phyloP scores from a whole-genome alignment of 1,139 yeast species.

The Saccharomycopsis phalli region DNA sequence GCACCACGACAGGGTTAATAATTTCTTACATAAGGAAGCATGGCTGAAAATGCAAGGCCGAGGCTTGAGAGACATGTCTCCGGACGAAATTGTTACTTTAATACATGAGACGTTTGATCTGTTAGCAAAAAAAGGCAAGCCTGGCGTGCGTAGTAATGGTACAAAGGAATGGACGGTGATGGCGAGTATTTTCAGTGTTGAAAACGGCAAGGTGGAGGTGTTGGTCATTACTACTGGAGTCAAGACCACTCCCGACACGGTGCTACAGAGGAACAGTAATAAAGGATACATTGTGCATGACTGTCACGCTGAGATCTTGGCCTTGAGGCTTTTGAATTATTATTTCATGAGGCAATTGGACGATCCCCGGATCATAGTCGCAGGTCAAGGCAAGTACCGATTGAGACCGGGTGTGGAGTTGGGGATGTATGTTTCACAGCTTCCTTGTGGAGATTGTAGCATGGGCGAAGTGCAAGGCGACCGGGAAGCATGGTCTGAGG shows the following conservation, averaged over 20 bases:
- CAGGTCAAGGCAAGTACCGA: conserved; percentile 22
- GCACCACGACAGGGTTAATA: no score
- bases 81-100: conserved; percentile 23
- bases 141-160: conserved; percentile 52
- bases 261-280: conserved; percentile 30
- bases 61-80: no score
- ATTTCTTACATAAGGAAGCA: no score
- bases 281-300: conserved; percentile 69
- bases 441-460: conserved; percentile 92
- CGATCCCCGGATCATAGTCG: background rate
- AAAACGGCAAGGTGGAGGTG: conserved; percentile 26
- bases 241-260: conserved; percentile 57
- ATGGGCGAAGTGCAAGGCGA: conserved; percentile 29
- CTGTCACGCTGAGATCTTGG: conserved; percentile 79
- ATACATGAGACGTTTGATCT: conserved; percentile 28
- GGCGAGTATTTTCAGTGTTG: conserved; percentile 55
- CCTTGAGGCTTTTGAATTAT: conserved; percentile 58
- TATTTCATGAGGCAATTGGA: conserved; percentile 29
- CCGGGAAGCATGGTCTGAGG: conserved; percentile 24
- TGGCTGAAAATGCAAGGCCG: no score
- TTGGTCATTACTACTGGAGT: conserved; percentile 73
- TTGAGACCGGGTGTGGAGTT: conserved; percentile 34
- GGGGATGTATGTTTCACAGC: conserved; percentile 63
- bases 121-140: conserved; percentile 44
- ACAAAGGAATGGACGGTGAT: conserved; percentile 74